Evolutionary conservation across 805 yeast species (phyloP).

Genomic region (Candida maesae): DNA sequence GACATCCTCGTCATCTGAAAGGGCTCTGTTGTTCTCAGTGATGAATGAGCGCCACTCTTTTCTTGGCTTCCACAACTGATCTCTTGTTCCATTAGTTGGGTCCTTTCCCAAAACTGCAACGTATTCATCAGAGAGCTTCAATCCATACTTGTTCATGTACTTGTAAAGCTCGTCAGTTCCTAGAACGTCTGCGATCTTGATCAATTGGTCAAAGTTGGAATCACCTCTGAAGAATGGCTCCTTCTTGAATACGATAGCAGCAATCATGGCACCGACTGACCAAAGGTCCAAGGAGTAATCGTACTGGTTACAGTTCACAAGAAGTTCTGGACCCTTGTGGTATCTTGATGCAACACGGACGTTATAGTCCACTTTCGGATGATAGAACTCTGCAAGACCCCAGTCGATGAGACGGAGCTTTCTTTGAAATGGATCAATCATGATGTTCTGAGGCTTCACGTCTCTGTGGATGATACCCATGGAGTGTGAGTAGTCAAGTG

Average conservation of each 20-base stretch:
- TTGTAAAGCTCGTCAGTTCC: conserved; percentile 77
- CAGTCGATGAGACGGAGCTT: conserved; percentile 83
- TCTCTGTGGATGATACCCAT: conserved; percentile 96
- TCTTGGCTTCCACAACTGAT: conserved; percentile 8
- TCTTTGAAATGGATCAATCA: conserved; percentile 79
- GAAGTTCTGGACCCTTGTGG: conserved; percentile 89
- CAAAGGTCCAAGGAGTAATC: conserved; percentile 91
- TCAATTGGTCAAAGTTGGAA: conserved; percentile 86
- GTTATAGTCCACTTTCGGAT: conserved; percentile 82
- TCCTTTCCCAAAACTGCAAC: conserved; percentile 68
- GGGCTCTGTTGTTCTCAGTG: conserved; percentile 61
- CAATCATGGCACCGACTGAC: conserved; percentile 93
- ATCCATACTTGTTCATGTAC: conserved; percentile 68
- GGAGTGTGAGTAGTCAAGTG: conserved; percentile 86
- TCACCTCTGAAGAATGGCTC: conserved; percentile 93
- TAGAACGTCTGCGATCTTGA: conserved; percentile 81
- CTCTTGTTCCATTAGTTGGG: conserved; percentile 45
- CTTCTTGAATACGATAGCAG: conserved; percentile 83
- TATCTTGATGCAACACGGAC: conserved; percentile 92
- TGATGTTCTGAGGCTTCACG: conserved; percentile 92
- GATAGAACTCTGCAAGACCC: conserved; percentile 95
- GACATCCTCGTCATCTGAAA: conserved; percentile 70
- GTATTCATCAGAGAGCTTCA: conserved; percentile 70
- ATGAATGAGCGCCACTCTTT: conserved; percentile 80
- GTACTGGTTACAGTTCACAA: conserved; percentile 81